These are phyloP conservation scores for Talaromyces adpressus DNA, from an alignment of 495 filamentous ascomycete species.

Conservation along the genomic window DNA sequence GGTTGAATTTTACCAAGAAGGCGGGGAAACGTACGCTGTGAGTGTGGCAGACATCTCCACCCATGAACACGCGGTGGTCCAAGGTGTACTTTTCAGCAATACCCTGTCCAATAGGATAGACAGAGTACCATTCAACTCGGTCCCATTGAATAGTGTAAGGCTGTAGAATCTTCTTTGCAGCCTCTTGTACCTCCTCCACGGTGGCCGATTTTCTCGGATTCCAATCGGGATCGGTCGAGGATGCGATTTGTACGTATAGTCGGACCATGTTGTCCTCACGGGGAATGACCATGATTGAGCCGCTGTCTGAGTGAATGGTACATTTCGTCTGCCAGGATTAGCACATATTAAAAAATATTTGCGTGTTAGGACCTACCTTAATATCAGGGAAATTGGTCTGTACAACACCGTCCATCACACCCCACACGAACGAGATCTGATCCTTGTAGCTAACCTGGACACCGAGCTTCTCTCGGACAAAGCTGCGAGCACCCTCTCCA, in stretches of 20 bases:
- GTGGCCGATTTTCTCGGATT: slow-evolving; percentile 37
- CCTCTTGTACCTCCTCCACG: slow-evolving; percentile 48
- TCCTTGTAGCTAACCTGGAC: slow-evolving; percentile 57
- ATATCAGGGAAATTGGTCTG: slow-evolving; percentile 78
- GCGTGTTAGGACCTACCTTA: slow-evolving; percentile 29
- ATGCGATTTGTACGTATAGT: slow-evolving; percentile 68
- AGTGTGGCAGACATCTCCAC: slow-evolving; percentile 56
- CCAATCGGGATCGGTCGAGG: slow-evolving; percentile 54
- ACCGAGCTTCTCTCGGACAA: slow-evolving; percentile 51
- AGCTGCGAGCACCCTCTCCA: slow-evolving; percentile 58
- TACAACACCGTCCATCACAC: slow-evolving; percentile 77
- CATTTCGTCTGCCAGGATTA: slow-evolving; percentile 68
- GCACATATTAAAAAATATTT: background rate
- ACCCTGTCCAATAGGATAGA: slow-evolving; percentile 54
- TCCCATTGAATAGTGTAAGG: slow-evolving; percentile 48
- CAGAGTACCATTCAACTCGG: slow-evolving; percentile 50
- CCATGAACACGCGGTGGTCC: slow-evolving; percentile 47
- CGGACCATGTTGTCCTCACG: slow-evolving; percentile 73
- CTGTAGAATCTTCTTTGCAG: slow-evolving; percentile 51
- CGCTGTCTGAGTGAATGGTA: slow-evolving; percentile 53
- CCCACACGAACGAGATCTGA: slow-evolving; percentile 62
- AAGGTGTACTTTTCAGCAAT: slow-evolving; percentile 49
- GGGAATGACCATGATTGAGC: slow-evolving; percentile 65
- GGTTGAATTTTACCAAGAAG: background rate
- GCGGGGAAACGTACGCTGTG: slow-evolving; percentile 46